These are phyloP conservation scores for Capsaspora owczarzaki DNA, from an alignment of 78 protist genomes.

Conservation along the genomic window DNA sequence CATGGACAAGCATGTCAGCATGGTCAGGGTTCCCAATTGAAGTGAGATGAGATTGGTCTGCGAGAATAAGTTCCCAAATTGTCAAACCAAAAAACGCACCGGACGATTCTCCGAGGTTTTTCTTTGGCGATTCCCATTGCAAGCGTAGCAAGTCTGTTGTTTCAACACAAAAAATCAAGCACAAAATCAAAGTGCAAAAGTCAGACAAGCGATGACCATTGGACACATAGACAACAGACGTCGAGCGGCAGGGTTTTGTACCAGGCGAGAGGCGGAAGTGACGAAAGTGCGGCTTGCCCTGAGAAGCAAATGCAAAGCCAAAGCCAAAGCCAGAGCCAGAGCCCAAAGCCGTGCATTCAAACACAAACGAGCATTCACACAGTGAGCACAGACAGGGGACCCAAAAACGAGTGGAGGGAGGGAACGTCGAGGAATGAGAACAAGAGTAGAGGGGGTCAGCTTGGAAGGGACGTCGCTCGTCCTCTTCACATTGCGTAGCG, in stretches of 20 bases:
- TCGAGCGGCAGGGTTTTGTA: not conserved
- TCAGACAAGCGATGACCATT: not conserved
- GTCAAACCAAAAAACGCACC: not conserved
- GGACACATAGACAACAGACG: not conserved
- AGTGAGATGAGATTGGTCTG: no score
- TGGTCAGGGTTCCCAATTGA: not conserved
- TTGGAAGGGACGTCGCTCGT: no score
- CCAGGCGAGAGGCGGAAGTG: not conserved
- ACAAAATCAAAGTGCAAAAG: not conserved
- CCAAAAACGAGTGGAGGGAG: not conserved
- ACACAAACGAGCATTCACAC: not conserved
- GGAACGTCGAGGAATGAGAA: not conserved
- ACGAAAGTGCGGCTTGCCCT: conserved; percentile 11
- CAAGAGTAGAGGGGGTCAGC: no score
- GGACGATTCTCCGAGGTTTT: not conserved
- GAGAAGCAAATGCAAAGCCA: not conserved
- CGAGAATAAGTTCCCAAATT: not conserved
- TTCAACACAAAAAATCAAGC: not conserved
- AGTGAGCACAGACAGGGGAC: not conserved
- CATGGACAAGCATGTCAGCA: not conserved
- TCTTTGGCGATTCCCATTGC: not conserved
- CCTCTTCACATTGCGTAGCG: no score
- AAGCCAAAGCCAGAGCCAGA: not conserved
- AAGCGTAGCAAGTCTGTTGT: not conserved
- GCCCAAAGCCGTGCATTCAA: not conserved